Base-by-base conservation (phyloP, 805 yeast species). In the Jamesozyma piceae region DNA sequence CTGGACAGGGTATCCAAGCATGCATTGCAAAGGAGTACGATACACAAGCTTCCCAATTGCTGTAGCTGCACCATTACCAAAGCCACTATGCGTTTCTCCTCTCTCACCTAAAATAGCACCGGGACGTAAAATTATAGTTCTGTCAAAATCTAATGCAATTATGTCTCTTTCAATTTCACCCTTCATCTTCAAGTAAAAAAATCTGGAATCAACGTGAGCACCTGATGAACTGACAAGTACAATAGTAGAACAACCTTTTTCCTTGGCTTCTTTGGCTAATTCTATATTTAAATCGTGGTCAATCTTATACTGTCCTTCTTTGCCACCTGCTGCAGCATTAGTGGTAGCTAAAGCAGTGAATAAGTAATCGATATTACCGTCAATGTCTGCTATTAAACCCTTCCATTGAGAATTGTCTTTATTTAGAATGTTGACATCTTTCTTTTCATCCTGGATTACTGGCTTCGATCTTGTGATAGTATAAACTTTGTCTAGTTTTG, bases 271-370 rank as follows among this genome's bases (percentile, higher is more conserved):
- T 50, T 76, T 73, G 4, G 95, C 94, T 30, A 81, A 64, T 32
- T 70, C 76, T 33, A 74, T 58, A 55, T 85, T 86, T 52, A 81
- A 66, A 43, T 83, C 95, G 50, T 79, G 75, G 55, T 88, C 96
- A 50, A 88, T 78, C 51, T 71, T 69, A 50, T 72, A 69, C 63
- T 84, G 92, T 21, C 76, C 73, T 20, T 74, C 84, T n/a, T 77
- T 64, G 1, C 82, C 71, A 15, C 95, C 95, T 4, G 87, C 95
- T 26, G 64, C 70, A 2, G 73, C 80, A 41, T 74, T 71, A 1
- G 94, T 85, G 5, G 95, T 82, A 5, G 89, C 95, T 49, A 88
- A 72, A 0, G 80, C 78, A 2, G 85, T 75, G 49, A 82, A 74
- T 43, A 80, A 66, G 3, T 67, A 64, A 24, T 72, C 68, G 10